Conservation (phyloP, 768 basidiomycete species). For the Chalciporus piperatus region DNA sequence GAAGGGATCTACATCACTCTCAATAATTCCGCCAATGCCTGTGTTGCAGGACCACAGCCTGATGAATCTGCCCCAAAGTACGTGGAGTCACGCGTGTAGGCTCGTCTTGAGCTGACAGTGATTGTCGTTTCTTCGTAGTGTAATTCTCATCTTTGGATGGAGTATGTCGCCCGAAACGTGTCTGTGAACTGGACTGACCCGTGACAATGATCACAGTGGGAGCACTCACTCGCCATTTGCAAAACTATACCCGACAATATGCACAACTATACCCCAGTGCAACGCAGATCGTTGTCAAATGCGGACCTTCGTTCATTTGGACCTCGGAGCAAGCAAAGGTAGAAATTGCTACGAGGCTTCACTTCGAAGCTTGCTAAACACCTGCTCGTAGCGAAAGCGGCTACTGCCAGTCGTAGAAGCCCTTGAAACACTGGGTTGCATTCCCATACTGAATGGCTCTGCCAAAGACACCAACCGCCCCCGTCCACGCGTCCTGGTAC, state of each 20-base stretch:
- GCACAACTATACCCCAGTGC: constrained; percentile 25
- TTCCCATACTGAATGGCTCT: constrained; percentile 3
- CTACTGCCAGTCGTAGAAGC: constrained; percentile 23
- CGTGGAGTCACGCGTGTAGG: background rate
- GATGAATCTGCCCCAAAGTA: constrained; percentile 20
- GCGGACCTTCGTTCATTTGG: constrained; percentile 20
- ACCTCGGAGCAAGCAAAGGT: constrained; percentile 13
- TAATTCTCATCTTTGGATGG: constrained; percentile 32
- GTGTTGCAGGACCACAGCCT: background rate
- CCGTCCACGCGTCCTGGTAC: constrained; percentile 23
- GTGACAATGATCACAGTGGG: constrained; percentile 20
- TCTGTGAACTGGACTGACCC: background rate
- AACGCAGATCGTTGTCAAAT: constrained; percentile 28
- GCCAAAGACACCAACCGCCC: background rate
- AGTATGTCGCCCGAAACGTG: constrained; percentile 12
- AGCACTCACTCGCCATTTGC: constrained; percentile 24
- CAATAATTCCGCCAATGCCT: background rate
- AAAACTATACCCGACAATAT: constrained; percentile 25
- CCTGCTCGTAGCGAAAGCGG: constrained; percentile 17
- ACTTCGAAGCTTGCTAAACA: background rate
- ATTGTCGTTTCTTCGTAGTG: constrained; percentile 3
- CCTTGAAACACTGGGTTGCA: constrained; percentile 22
- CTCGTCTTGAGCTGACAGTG: background rate
- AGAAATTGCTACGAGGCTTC: background rate
- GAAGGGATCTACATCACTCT: constrained; percentile 16